Conservation (phyloP, 2,329 filamentous ascomycete genomes). For the Esteya vermicola region DNA sequence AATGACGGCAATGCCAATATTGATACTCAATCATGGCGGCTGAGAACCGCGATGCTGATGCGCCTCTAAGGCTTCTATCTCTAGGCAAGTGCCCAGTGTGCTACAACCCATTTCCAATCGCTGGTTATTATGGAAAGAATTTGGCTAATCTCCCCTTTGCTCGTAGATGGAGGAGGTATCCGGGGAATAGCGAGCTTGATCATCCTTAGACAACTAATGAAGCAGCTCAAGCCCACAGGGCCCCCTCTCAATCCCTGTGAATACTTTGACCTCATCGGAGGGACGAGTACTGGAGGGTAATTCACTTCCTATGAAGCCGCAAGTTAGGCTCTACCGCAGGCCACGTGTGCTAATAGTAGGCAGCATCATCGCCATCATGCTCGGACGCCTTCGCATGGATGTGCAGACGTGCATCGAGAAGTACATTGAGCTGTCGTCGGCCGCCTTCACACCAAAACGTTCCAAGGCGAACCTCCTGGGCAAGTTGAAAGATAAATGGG, state of each 20-base stretch:
- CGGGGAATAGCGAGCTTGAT: background rate
- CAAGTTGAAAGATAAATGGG: background rate
- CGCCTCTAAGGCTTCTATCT: background rate
- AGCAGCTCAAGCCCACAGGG: background rate
- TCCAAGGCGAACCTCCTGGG: background rate
- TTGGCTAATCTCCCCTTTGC: background rate
- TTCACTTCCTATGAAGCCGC: background rate
- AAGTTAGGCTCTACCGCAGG: too few species aligned
- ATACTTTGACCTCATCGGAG: background rate
- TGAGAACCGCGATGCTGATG: too few species aligned
- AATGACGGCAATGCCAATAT: too few species aligned
- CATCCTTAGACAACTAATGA: background rate
- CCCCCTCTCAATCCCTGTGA: background rate
- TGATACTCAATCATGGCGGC: too few species aligned
- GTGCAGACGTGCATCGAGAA: background rate
- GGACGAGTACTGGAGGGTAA: background rate
- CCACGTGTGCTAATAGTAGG: background rate
- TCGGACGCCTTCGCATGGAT: background rate
- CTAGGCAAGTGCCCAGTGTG: background rate
- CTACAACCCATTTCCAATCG: background rate
- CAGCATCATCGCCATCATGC: background rate
- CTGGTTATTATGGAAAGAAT: background rate
- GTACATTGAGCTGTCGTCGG: background rate
- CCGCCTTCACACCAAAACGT: background rate
- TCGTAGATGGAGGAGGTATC: background rate